These are phyloP conservation scores for Eruca vesicaria DNA, from an alignment of 441 rosid species.

Conservation along the genomic window DNA sequence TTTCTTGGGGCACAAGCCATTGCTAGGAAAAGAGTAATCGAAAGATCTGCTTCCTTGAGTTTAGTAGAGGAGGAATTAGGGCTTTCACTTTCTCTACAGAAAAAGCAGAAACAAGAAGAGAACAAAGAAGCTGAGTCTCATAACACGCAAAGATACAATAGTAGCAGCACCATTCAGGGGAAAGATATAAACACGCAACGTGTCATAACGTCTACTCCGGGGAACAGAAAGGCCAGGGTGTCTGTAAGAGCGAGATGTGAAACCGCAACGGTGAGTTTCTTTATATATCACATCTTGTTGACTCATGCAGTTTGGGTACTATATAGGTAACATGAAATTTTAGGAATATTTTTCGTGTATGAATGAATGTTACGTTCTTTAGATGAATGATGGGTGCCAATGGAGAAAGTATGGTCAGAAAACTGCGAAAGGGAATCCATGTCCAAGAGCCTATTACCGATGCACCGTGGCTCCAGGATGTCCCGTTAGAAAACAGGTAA, in stretches of 20 bases:
- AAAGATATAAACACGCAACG: constrained; percentile 39
- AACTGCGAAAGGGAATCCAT: constrained; percentile 92
- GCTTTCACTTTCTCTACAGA: constrained; percentile 60
- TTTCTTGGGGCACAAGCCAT: constrained; percentile 44
- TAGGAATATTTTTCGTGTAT: not conserved
- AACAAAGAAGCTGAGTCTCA: constrained; percentile 18
- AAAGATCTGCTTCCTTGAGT: constrained; percentile 11
- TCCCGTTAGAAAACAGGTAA: constrained; percentile 88
- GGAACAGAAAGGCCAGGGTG: constrained; percentile 82
- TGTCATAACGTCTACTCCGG: constrained; percentile 38
- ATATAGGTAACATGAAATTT: not conserved
- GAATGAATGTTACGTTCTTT: not conserved
- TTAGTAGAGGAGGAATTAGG: constrained; percentile 45
- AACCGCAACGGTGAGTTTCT: constrained; percentile 65
- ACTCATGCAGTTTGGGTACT: not conserved
- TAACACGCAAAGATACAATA: constrained; percentile 41
- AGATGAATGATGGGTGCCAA: constrained; percentile 98
- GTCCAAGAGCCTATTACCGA: constrained; percentile 94
- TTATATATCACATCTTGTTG: not conserved
- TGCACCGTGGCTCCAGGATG: constrained; percentile 88
- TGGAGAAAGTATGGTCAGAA: constrained; percentile 99
- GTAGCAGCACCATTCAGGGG: constrained; percentile 21
- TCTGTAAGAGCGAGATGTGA: constrained; percentile 87
- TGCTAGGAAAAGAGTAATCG: constrained; percentile 26
- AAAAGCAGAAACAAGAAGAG: constrained; percentile 29